Evolutionary conservation across 805 yeast genomes (phyloP).

Genomic region (Candida odintsovae): DNA sequence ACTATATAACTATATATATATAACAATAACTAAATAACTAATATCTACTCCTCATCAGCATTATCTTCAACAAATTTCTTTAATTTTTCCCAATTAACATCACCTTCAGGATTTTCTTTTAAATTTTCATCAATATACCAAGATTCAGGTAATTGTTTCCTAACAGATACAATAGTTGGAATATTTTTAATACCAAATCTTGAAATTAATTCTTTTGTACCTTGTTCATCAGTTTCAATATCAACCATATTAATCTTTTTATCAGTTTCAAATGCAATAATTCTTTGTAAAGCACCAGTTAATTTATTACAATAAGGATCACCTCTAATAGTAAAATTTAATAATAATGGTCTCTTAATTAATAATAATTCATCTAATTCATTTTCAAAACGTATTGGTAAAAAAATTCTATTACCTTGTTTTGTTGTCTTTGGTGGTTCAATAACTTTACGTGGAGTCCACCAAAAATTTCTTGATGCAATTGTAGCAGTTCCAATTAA

Average conservation of each 20-base stretch:
- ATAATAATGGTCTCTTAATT: constrained; percentile 51
- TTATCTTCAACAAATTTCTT: constrained; percentile 39
- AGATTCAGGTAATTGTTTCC: constrained; percentile 55
- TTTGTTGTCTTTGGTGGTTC: constrained; percentile 32
- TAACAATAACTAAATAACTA: no score
- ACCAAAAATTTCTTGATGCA: constrained; percentile 22
- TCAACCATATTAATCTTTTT: constrained; percentile 59
- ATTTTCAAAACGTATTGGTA: constrained; percentile 48
- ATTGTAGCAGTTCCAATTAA: constrained; percentile 12
- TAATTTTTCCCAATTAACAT: constrained; percentile 38
- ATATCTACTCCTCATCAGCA: constrained; percentile 30
- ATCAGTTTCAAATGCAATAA: constrained; percentile 43
- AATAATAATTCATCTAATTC: constrained; percentile 55
- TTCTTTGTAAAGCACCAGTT: constrained; percentile 53
- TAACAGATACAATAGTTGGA: constrained; percentile 63
- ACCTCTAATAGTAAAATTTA: constrained; percentile 68
- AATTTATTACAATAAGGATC: constrained; percentile 56
- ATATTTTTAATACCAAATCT: constrained; percentile 51
- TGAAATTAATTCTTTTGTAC: constrained; percentile 49
- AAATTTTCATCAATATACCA: constrained; percentile 26
- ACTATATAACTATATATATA: no score
- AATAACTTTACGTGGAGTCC: constrained; percentile 29
- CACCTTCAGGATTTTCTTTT: constrained; percentile 24
- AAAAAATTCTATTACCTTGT: constrained; percentile 37
- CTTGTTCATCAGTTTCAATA: constrained; percentile 63